phyloP scores from a whole-genome alignment of 2,329 filamentous ascomycete genomes.

The Penicillium aurantiogriseum region DNA sequence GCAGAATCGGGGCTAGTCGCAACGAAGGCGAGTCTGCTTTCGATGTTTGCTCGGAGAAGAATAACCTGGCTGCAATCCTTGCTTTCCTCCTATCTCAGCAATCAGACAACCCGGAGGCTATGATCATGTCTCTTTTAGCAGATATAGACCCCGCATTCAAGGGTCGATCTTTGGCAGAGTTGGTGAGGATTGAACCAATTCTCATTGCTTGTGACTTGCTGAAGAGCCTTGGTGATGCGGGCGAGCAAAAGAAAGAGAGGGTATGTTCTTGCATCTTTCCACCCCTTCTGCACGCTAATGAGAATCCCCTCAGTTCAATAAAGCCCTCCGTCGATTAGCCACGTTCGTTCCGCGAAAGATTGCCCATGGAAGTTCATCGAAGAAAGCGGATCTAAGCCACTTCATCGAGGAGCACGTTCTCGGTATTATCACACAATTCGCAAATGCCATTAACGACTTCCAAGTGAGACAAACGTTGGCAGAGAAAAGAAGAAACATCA shows the following conservation, averaged over 20 bases:
- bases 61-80: slow-evolving; percentile 59
- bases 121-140: slow-evolving; percentile 66
- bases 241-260: slow-evolving; percentile 50
- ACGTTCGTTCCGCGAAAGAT: slow-evolving; percentile 52
- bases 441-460: slow-evolving; percentile 71
- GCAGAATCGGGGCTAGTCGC: slow-evolving; percentile 72
- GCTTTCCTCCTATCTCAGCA: slow-evolving; percentile 58
- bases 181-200: slow-evolving; percentile 74
- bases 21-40: slow-evolving; percentile 54
- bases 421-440: slow-evolving; percentile 80
- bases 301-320: slow-evolving; percentile 40
- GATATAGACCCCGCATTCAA: slow-evolving; percentile 70
- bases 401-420: slow-evolving; percentile 84
- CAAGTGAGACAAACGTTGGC: slow-evolving; percentile 55
- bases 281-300: slow-evolving; percentile 1
- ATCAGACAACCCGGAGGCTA: slow-evolving; percentile 64
- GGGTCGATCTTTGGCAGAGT: slow-evolving; percentile 61
- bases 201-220: slow-evolving; percentile 76
- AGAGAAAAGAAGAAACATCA: slow-evolving; percentile 76
- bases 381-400: slow-evolving; percentile 57
- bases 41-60: slow-evolving; percentile 60
- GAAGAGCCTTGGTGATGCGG: slow-evolving; percentile 71
- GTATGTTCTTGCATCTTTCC: slow-evolving; percentile 47
- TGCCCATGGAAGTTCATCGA: slow-evolving; percentile 46
- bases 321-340: slow-evolving; percentile 52